Evolutionary conservation across 139 green algal genomes (phyloP), one percentile per base, ranked within the genome.

Genomic region (Microglena sp.): DNA sequence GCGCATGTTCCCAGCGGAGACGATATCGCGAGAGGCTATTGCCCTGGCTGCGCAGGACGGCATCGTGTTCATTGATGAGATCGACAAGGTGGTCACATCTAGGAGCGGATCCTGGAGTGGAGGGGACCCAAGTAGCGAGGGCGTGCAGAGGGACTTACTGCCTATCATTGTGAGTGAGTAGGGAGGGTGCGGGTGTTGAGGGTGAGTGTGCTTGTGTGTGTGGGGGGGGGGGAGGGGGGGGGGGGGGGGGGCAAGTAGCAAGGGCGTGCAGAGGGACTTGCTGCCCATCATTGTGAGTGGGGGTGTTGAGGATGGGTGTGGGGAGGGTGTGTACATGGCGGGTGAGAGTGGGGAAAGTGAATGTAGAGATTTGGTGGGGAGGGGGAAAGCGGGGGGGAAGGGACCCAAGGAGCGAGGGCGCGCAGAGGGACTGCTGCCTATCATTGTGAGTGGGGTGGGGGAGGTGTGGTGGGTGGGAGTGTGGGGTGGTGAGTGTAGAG

Each of bases 381-480:
- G n/a, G n/a, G n/a, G n/a, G n/a, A n/a, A n/a, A n/a, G n/a, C n/a
- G 31, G 22, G 55, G 55, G 29, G 65, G 70, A 29, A 62, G 67
- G 5, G 75, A 82, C 44, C 75, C 75, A 5, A 74, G 62, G 66
- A 73, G 61, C 31, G 71, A 82, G 87, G 79, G 93, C 21, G 93
- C 98, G 60, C 93, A 98, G 83, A 80, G 92, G 1, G 93, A 98
- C 80, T 98, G 68, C 82, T 98, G 61, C 93, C 93, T 30, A 96
- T 98, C 75, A 95, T 98, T 43, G 92, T 98, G 72, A 66, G 68
- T 59, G 54, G n/a, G n/a, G n/a, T n/a, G n/a, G n/a, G n/a, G n/a
- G n/a, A n/a, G n/a, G n/a, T n/a, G n/a, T n/a, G n/a, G n/a, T n/a
- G n/a, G n/a, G n/a, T n/a, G n/a, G n/a, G n/a, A n/a, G n/a, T n/a